Base-by-base conservation (phyloP, 2,329 filamentous ascomycete species). In the Thermothelomyces thermophilus region DNA sequence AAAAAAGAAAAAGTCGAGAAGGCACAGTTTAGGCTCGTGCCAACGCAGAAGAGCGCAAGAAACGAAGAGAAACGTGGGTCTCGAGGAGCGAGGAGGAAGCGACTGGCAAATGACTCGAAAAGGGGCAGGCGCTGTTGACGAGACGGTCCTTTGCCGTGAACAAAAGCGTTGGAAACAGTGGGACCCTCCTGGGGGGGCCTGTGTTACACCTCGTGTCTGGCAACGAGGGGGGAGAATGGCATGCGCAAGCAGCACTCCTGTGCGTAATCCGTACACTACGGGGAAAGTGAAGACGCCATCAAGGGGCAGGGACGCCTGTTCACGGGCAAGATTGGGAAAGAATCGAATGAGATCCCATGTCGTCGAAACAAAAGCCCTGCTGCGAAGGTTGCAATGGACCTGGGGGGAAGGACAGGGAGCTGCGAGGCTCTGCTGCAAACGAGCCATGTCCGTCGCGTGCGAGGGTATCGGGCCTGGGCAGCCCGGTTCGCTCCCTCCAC, bases 41-140 rank as follows among this genome's bases (percentile, higher is more conserved):
- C 30, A 22, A 30, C 10, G 9, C 34, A 36, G 40, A 40, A 52
- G 19, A 30, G 6, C 8, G 14, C 33, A 35, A n/a, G 13, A 35
- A 35, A 10, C 8, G 33, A 35, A 35, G 13, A 9, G 33, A 41
- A 50, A 50, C 34, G 41, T 37, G 45, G 31, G 28, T 11, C 41
- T 20, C 33, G 40, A 22, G 36, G 54, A 40, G 49, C 9, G 14
- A 31, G 30, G 30, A 31, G 31, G 46, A 44, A 46, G 39, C 42
- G 20, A 45, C 41, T 48, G 46, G 53, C 41, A 55, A 54, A 51
- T 55, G 52, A 53, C 47, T 58, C 50, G 51, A 22, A 30, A 51
- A 35, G 40, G 40, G 48, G 46, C 37, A 50, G 46, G 43, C 24
- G 48, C 36, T 46, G 33, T 6, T 14, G 13, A 33, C 39, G n/a